phyloP scores from a whole-genome alignment of 331 rosid genomes.

The Saraca asoca region DNA sequence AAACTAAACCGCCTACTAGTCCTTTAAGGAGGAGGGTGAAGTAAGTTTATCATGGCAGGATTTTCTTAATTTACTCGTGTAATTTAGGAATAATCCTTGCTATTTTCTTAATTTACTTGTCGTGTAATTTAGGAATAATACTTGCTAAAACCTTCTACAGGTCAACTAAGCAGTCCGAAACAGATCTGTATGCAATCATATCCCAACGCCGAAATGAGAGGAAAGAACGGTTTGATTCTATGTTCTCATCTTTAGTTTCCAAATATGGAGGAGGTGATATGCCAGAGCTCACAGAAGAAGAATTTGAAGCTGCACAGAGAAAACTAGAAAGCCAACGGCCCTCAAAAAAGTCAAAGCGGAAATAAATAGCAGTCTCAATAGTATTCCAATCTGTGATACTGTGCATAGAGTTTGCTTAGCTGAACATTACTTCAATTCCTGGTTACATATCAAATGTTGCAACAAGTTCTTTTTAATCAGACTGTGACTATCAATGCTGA shows the following conservation, averaged over 20 bases:
- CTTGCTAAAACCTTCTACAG: conserved; percentile 46
- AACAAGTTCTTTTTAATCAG: conserved; percentile 17
- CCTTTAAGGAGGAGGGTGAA: conserved; percentile 62
- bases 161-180: conserved; percentile 55
- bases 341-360: conserved; percentile 61
- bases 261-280: conserved; percentile 67
- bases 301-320: conserved; percentile 80
- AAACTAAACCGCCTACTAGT: conserved; percentile 74
- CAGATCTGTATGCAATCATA: conserved; percentile 69
- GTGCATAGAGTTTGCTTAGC: conserved; percentile 18
- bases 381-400: neutral
- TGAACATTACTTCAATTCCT: conserved; percentile 19
- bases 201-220: conserved; percentile 68
- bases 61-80: conserved; percentile 15
- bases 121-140: conserved; percentile 12
- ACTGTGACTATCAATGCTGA: conserved; percentile 21
- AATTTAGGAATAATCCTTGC: conserved; percentile 17
- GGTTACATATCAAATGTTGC: conserved; percentile 23
- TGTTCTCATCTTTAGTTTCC: conserved; percentile 79
- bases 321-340: conserved; percentile 65
- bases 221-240: conserved; percentile 68
- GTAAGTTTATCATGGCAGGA: conserved; percentile 50
- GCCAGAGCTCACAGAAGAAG: conserved; percentile 84
- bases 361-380: conserved; percentile 39
- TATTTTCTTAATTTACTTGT: conserved; percentile 12